These are phyloP conservation scores for Athelia psychrophila DNA, from an alignment of 1,284 basidiomycete genomes.

Conservation along the genomic window DNA sequence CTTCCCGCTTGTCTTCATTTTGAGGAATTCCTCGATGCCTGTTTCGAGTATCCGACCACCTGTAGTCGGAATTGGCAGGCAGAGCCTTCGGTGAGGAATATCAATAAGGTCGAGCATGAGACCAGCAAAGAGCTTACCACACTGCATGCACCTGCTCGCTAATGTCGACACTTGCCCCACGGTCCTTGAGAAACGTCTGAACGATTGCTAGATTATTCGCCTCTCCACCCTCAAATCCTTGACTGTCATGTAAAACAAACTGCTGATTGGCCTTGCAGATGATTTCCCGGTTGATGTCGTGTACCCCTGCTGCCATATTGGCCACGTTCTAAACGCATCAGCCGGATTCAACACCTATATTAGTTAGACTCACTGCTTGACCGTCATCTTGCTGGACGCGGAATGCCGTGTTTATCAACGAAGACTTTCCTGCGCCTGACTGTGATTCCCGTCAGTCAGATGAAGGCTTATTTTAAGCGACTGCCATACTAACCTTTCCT, in stretches of 20 bases:
- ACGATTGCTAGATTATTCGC: conserved; percentile 14
- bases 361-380: background rate
- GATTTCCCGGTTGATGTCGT: conserved; percentile 18
- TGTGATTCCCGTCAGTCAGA: background rate
- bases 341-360: background rate
- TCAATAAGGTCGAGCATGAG: background rate
- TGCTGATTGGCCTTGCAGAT: conserved; percentile 15
- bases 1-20: background rate
- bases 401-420: conserved; percentile 10
- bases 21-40: background rate
- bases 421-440: conserved; percentile 12
- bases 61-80: background rate
- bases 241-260: conserved; percentile 26
- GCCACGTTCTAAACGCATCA: background rate
- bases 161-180: background rate
- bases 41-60: background rate
- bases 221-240: conserved; percentile 24
- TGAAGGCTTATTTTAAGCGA: background rate
- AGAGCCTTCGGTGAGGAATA: background rate
- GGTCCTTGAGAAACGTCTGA: conserved; percentile 16
- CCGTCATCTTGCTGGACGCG: background rate
- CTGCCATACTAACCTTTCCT: background rate
- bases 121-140: background rate
- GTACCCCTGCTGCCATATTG: conserved; percentile 13
- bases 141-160: background rate